Base-by-base conservation (phyloP, 2,329 filamentous ascomycete species). In the Fusarium subglutinans region DNA sequence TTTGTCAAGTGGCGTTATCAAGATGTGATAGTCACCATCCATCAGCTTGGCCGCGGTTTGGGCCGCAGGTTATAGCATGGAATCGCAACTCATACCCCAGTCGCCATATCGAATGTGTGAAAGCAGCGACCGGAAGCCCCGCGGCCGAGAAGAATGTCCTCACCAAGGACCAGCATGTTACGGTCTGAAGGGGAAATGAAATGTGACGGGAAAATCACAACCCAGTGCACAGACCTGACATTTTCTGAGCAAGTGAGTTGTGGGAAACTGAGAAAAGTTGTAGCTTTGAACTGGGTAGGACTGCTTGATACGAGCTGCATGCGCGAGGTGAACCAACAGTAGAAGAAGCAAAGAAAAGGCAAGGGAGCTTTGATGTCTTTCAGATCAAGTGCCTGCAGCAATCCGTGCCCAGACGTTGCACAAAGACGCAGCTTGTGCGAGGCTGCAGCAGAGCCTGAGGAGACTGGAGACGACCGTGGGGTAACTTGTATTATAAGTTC, bases 281-380 rank as follows among this genome's bases (percentile, higher is more conserved):
- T 24, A 63, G 67, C 59, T 47, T 62, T 69, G 64, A 66, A 35
- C 57, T 43, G 51, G 60, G 72, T 78, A 66, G 68, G 67, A 76
- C 72, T 66, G 38, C 73, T 77, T 63, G 72, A 72, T 51, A 78
- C 74, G 76, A 78, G 72, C 68, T 63, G 71, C 65, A 71, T 71
- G 57, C 43, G 48, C 44, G 53, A 71, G 60, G 61, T 66, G 57
- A 59, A 66, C 54, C 45, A 70, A 50, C 30, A 57, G 37, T 24
- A 58, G 24, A 54, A 47, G 41, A 58, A 58, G 38, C 30, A 58
- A 33, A 22, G 55, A 55, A 67, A 44, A 61, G 58, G 71, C 48
- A 66, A 60, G 56, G 54, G 61, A 60, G 61, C 54, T 50, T 68
- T 58, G 51, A 62, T 56, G 60, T 74, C 58, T 63, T 65, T 59